Conservation (phyloP, 2,329 filamentous ascomycete genomes). For the Cytospora paraplurivora region DNA sequence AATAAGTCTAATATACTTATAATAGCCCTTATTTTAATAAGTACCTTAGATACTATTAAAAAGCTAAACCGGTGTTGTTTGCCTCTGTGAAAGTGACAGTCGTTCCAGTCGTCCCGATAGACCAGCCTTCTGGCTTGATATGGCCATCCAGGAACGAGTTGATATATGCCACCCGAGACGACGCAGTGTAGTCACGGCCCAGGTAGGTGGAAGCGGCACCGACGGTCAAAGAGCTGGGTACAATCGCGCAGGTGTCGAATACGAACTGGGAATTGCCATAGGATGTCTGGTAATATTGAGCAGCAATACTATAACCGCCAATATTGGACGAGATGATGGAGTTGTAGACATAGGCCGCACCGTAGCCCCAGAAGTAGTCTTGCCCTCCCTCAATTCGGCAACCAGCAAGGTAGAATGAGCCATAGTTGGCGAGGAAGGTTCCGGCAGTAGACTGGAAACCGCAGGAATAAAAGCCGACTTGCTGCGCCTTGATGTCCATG, state of each 20-base stretch:
- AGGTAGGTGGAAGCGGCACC: constrained; percentile 34
- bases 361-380: constrained; percentile 23
- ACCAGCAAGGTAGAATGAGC: constrained; percentile 23
- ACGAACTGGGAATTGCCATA: constrained; percentile 32
- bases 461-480: constrained; percentile 22
- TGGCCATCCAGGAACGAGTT: constrained; percentile 38
- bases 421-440: constrained; percentile 25
- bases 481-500: constrained; percentile 18
- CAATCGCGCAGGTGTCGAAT: constrained; percentile 28
- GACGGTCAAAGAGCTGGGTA: constrained; percentile 26
- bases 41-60: too few relatives aligned
- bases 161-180: constrained; percentile 35
- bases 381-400: constrained; percentile 21
- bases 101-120: constrained; percentile 33
- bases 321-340: constrained; percentile 29
- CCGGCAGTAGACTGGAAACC: constrained; percentile 26
- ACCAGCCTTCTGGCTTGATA: constrained; percentile 35
- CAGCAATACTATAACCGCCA: constrained; percentile 35
- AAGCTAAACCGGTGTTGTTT: too few relatives aligned
- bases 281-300: constrained; percentile 34
- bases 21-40: too few relatives aligned
- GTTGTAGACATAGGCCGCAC: constrained; percentile 26
- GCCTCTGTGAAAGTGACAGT: constrained; percentile 36
- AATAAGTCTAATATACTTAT: too few relatives aligned
- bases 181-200: constrained; percentile 35